These are phyloP conservation scores for Trypanosoma boissoni DNA, from an alignment of 208 protist genomes.

Conservation along the genomic window DNA sequence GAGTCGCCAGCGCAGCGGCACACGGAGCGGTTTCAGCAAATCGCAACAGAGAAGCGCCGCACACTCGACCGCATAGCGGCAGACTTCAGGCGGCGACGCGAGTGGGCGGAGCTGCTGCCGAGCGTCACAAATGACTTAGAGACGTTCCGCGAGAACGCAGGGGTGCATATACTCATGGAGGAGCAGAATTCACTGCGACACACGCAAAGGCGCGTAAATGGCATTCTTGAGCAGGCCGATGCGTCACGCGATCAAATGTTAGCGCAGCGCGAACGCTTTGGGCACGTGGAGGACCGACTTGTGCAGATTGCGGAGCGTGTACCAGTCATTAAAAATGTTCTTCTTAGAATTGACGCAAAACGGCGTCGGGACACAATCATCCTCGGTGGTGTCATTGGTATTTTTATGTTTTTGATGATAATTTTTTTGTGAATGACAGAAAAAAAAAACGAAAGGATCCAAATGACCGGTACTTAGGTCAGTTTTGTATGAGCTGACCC, in stretches of 20 bases:
- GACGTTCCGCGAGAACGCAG: slow-evolving; percentile 29
- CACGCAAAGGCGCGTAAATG: slow-evolving; percentile 57
- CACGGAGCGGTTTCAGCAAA: slow-evolving; percentile 60
- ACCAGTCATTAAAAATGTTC: slow-evolving; percentile 67
- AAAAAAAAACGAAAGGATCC: slow-evolving; percentile 18
- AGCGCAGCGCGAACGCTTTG: slow-evolving; percentile 66
- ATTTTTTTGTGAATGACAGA: slow-evolving; percentile 73
- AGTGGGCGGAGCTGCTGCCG: slow-evolving; percentile 58
- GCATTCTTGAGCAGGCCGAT: slow-evolving; percentile 62
- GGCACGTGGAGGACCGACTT: slow-evolving; percentile 45
- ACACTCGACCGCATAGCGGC: slow-evolving; percentile 31
- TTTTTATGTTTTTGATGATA: slow-evolving; percentile 62
- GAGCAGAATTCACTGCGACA: slow-evolving; percentile 76
- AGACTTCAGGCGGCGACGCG: slow-evolving; percentile 42
- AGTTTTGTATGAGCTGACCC: neutral
- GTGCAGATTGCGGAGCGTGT: slow-evolving; percentile 68
- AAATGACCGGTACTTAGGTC: neutral
- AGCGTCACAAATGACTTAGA: slow-evolving; percentile 27
- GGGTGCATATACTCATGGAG: slow-evolving; percentile 64
- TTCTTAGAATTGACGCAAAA: slow-evolving; percentile 63
- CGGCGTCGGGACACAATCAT: slow-evolving; percentile 65
- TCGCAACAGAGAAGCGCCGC: slow-evolving; percentile 56
- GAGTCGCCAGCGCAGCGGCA: slow-evolving; percentile 29
- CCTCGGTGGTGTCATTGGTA: slow-evolving; percentile 49
- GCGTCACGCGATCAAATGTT: slow-evolving; percentile 51